Evolutionary conservation across 2,329 filamentous ascomycete genomes (phyloP), one percentile per base, ranked within the genome.

Genomic region (Tolypocladium album): DNA sequence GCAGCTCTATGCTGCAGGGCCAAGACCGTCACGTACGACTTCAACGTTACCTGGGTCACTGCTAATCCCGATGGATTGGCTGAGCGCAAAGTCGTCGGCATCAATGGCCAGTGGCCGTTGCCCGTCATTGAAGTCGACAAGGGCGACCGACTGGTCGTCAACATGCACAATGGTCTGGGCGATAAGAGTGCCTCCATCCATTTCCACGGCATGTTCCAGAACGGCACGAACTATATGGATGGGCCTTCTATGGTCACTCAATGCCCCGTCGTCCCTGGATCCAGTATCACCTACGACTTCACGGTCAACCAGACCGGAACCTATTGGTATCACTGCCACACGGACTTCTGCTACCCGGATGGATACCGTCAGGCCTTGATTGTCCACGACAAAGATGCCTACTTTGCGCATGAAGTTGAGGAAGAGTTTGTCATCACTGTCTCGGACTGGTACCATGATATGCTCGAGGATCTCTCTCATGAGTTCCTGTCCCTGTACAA

Each of bases 81-180:
- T 38, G 71, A 76, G 11, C 78, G 87, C 53, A 79, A 82, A 38
- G 79, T 82, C 1, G 84, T 89, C 66, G 85, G 83, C 13, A 83
- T 89, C 68, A 89, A 89, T 67, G 78, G 79, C 15, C 69, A 82
- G 69, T 88, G 86, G 83, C 86, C 87, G 3, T 78, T 84, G 34
- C 87, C 87, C 1, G 68, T 75, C 15, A 82, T 87, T 53, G 76
- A 79, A 59, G 83, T 80, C 9, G 78, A 75, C 58, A 76, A 79
- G 61, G 83, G 82, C 58, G 83, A 86, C 62, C 74, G 71, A 20
- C 63, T 82, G 43, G 69, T 80, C 13, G 72, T 83, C 52, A 79
- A 79, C 64, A 71, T 82, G 61, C 64, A 75, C 59, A 83, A 84
- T 64, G 67, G 71, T 45, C 71, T 84, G 1, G 79, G 77, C 22